These are phyloP conservation scores for Collybiopsis luxurians DNA, from an alignment of 768 basidiomycete species.

Conservation along the genomic window DNA sequence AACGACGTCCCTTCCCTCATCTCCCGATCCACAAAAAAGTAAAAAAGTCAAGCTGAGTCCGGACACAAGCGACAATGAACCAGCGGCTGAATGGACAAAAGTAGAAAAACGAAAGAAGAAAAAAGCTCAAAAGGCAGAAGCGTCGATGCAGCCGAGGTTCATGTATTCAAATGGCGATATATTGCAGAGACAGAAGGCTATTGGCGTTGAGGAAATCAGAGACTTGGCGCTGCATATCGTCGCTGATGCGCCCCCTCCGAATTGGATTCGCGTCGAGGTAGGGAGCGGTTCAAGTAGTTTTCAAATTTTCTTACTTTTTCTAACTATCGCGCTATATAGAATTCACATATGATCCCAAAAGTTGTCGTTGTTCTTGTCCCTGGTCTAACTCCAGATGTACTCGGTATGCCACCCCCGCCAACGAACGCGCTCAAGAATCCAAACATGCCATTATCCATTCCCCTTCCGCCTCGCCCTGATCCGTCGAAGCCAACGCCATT, in stretches of 20 bases:
- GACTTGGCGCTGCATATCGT: conserved; percentile 82
- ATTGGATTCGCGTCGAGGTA: conserved; percentile 86
- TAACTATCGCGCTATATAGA: conserved; percentile 42
- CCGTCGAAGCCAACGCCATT: not conserved
- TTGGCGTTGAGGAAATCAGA: conserved; percentile 88
- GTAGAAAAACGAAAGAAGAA: conserved; percentile 79
- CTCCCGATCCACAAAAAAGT: conserved; percentile 18
- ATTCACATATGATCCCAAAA: conserved; percentile 69
- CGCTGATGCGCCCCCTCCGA: conserved; percentile 79
- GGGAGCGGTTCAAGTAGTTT: too few relatives aligned
- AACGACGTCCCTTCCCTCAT: conserved; percentile 19
- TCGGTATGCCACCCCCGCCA: conserved; percentile 69
- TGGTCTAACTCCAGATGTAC: conserved; percentile 76
- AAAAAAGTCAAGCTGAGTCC: conserved; percentile 37
- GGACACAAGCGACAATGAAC: conserved; percentile 10
- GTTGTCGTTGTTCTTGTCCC: conserved; percentile 81
- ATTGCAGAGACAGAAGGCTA: conserved; percentile 62
- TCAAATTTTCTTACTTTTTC: too few relatives aligned
- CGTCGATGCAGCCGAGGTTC: conserved; percentile 65
- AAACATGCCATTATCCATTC: conserved; percentile 51
- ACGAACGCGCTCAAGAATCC: conserved; percentile 63
- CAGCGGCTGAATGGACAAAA: conserved; percentile 53
- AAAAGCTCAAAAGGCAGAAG: conserved; percentile 46
- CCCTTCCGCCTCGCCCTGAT: conserved; percentile 20
- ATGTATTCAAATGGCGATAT: conserved; percentile 83